Evolutionary conservation across 2,329 filamentous ascomycete genomes (phyloP), one percentile per base, ranked within the genome.

Genomic region (Westerdykella ornata): DNA sequence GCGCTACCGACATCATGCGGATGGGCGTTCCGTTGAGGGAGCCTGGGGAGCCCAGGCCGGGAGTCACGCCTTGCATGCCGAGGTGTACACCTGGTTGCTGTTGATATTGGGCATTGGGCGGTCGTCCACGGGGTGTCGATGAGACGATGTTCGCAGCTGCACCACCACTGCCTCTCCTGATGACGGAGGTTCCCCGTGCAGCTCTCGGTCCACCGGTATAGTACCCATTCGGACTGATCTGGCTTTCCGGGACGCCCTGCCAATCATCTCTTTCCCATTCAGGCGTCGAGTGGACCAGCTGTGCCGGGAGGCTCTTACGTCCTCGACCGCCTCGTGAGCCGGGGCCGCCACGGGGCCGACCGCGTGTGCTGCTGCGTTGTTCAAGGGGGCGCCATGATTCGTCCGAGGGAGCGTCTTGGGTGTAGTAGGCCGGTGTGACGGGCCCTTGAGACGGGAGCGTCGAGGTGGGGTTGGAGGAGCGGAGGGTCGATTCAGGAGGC

Each of bases 221-320:
- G 44, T 59, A 65, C 5, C 63, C 63, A 26, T 66, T 63, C n/a
- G 64, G 60, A 12, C 60, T 59, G 32, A 49, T 43, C 14, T 66
- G 67, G 18, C 62, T 61, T 12, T 64, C 60, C 4, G 54, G 49
- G 26, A 53, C 44, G n/a, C 51, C 55, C 26, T 59, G 52, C 60
- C 62, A 67, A 19, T 65, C 60, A 7, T 61, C 54, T 33, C 56
- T 59, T 38, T 71, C 68, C 68, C 67, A 70, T 35, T 70, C 69
- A 15, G 68, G 61, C 15, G 65, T 62, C 56, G 7, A 62, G 51
- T 28, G 44, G 31, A 40, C 58, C 13, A 51, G 36, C 18, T 57
- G 57, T 11, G 46, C 47, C 35, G 65, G 57, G 46, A 64, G 42
- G 34, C 60, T 66, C 49, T 69, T 68, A 14, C 69, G 61, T 33